phyloP scores from a whole-genome alignment of 1,284 basidiomycete species.

The Sutorius eximius region DNA sequence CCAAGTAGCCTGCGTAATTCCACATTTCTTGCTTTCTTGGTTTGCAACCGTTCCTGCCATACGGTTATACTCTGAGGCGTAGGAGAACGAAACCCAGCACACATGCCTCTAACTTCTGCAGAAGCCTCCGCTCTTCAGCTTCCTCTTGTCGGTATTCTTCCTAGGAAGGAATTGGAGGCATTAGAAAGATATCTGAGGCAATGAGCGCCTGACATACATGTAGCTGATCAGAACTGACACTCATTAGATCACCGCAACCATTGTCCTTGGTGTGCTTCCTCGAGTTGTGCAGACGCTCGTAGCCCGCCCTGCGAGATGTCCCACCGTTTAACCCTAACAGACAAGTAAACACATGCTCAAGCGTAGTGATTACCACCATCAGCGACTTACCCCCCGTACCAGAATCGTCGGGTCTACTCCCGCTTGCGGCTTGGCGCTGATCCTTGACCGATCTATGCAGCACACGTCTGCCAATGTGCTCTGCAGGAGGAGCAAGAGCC shows the following conservation, averaged over 20 bases:
- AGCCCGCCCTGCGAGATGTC: not conserved
- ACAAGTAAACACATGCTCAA: not conserved
- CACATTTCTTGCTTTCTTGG: constrained; percentile 11
- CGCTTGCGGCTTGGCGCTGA: not conserved
- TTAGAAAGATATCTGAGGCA: not conserved
- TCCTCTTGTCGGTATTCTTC: constrained; percentile 13
- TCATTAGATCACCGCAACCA: not conserved
- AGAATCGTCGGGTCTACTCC: not conserved
- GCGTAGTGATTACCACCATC: not conserved
- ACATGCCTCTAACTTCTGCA: constrained; percentile 16
- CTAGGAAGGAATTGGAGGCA: not conserved
- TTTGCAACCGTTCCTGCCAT: constrained; percentile 6
- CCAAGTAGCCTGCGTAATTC: constrained; percentile 17
- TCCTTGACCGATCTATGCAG: not conserved
- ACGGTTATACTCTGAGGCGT: not conserved
- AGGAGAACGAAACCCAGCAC: not conserved
- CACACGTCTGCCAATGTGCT: not conserved
- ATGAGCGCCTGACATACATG: not conserved
- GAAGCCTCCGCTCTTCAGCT: constrained; percentile 17
- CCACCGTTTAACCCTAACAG: not conserved
- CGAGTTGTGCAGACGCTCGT: not conserved
- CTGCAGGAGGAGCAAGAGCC: not conserved
- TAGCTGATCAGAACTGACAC: not conserved
- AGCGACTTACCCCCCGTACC: not conserved
- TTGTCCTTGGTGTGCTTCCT: not conserved